Percentiles rank a stretch among this genome's conserved stretches.
These are phyloP conservation scores for Cercospora zeina DNA, from an alignment of 2,329 filamentous ascomycete genomes.

Conservation along the genomic window DNA sequence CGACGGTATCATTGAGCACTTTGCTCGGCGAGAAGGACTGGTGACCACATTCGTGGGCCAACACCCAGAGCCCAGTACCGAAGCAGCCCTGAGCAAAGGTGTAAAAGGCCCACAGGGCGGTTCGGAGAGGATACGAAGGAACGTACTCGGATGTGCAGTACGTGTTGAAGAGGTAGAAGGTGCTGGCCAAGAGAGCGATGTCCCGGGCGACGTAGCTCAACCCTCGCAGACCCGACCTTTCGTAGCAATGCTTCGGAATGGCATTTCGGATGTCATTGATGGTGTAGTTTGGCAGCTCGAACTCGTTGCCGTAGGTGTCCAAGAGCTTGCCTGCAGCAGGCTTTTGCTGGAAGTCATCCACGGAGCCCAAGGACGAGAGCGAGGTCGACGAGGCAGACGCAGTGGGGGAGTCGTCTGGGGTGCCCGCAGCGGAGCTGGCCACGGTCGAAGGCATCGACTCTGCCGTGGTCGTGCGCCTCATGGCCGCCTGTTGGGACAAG, in stretches of 20 bases:
- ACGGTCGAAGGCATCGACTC: slow-evolving; percentile 56
- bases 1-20: slow-evolving; percentile 84
- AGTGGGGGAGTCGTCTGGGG: slow-evolving; percentile 60
- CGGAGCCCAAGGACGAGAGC: slow-evolving; percentile 81
- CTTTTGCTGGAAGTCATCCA: slow-evolving; percentile 54
- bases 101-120: slow-evolving; percentile 65
- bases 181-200: slow-evolving; percentile 66
- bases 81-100: slow-evolving; percentile 88
- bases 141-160: slow-evolving; percentile 84
- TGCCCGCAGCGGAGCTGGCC: slow-evolving; percentile 55
- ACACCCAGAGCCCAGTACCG: slow-evolving; percentile 90
- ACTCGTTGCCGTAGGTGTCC: slow-evolving; percentile 93
- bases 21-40: slow-evolving; percentile 94
- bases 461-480: slow-evolving; percentile 51
- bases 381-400: slow-evolving; percentile 81
- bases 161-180: slow-evolving; percentile 86
- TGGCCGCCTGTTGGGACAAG: slow-evolving; percentile 49
- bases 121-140: slow-evolving; percentile 67
- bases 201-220: slow-evolving; percentile 85
- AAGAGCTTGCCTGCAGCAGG: slow-evolving; percentile 61
- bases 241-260: slow-evolving; percentile 95
- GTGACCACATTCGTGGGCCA: slow-evolving; percentile 97
- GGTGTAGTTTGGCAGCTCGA: slow-evolving; percentile 89
- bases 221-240: slow-evolving; percentile 75
- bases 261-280: slow-evolving; percentile 97